A percentile compares a stretch with the other conserved stretches of the same genome.
These are phyloP conservation scores for Zygoascus tannicola DNA, from an alignment of 805 yeast species.

Conservation along the genomic window DNA sequence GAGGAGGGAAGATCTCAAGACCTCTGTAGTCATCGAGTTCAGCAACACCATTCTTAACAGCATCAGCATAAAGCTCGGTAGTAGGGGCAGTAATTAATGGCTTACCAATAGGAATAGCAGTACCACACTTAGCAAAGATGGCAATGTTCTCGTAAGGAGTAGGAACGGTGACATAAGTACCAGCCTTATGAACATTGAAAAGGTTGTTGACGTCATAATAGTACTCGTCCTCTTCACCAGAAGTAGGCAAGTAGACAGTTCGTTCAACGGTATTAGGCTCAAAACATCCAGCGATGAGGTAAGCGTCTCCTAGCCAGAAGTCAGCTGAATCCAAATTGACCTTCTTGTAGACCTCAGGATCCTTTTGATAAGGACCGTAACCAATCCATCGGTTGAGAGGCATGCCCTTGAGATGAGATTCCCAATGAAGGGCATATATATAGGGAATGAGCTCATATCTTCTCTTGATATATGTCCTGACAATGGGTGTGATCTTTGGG, in stretches of 20 bases:
- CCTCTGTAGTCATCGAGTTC: conserved; percentile 4
- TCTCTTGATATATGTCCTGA: conserved; percentile 4
- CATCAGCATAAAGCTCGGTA: not conserved
- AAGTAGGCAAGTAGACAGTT: conserved; percentile 2
- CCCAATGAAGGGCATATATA: conserved; percentile 8
- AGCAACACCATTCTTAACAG: not conserved
- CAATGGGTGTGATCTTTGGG: conserved; percentile 3
- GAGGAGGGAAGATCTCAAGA: conserved; percentile 9
- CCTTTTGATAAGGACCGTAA: conserved; percentile 4
- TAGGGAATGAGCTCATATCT: conserved; percentile 7
- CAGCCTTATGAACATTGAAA: conserved; percentile 3
- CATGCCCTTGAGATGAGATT: conserved; percentile 1
- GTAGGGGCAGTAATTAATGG: conserved; percentile 3
- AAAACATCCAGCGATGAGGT: conserved; percentile 5
- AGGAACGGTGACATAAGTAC: not conserved
- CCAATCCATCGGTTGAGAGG: not conserved
- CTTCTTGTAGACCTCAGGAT: conserved; percentile 1
- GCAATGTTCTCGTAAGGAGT: conserved; percentile 5
- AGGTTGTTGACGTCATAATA: conserved; percentile 1
- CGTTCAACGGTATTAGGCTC: not conserved
- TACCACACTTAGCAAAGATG: conserved; percentile 6
- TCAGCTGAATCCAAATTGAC: conserved; percentile 5
- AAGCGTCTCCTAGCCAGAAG: conserved; percentile 8
- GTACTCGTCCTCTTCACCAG: not conserved
- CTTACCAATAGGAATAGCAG: conserved; percentile 9